These are phyloP conservation scores for Russula vinacea DNA, from an alignment of 768 basidiomycete genomes.

Conservation along the genomic window DNA sequence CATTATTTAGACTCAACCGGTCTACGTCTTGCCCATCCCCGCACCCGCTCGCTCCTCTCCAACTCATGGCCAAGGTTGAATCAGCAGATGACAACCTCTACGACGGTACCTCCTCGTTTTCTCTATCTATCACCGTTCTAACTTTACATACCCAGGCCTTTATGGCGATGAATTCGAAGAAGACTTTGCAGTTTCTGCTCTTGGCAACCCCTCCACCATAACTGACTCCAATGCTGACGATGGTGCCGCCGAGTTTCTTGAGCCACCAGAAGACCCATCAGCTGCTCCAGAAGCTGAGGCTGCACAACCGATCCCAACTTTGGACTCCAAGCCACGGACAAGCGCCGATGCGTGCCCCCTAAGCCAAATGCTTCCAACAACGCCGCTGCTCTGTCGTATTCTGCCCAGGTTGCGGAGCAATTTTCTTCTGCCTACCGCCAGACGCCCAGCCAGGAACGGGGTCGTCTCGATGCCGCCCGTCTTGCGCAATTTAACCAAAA, in stretches of 20 bases:
- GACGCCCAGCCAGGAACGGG: constrained; percentile 62
- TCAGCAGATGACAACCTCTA: constrained; percentile 29
- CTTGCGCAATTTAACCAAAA: constrained; percentile 20
- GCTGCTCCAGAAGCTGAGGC: not conserved
- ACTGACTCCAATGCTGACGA: constrained; percentile 10
- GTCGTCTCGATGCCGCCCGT: constrained; percentile 35
- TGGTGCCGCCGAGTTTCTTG: not conserved
- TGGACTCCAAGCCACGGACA: constrained; percentile 11
- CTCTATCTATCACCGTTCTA: not conserved
- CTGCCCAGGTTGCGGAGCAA: constrained; percentile 62
- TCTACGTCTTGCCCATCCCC: constrained; percentile 7
- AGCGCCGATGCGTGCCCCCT: constrained; percentile 18
- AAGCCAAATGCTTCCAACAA: constrained; percentile 8
- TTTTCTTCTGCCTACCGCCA: constrained; percentile 62
- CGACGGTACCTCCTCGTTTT: constrained; percentile 10
- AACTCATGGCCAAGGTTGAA: constrained; percentile 27
- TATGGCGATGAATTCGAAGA: constrained; percentile 32
- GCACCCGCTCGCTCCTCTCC: not conserved
- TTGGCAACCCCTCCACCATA: constrained; percentile 13
- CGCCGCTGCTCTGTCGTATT: constrained; percentile 48
- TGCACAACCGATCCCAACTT: constrained; percentile 12
- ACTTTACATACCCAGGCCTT: constrained; percentile 23
- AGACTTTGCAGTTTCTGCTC: constrained; percentile 25
- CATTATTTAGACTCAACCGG: constrained; percentile 1
- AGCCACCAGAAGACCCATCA: constrained; percentile 19